Conservation (phyloP, 345 rosid genomes). For the Eucalyptus marginata region DNA sequence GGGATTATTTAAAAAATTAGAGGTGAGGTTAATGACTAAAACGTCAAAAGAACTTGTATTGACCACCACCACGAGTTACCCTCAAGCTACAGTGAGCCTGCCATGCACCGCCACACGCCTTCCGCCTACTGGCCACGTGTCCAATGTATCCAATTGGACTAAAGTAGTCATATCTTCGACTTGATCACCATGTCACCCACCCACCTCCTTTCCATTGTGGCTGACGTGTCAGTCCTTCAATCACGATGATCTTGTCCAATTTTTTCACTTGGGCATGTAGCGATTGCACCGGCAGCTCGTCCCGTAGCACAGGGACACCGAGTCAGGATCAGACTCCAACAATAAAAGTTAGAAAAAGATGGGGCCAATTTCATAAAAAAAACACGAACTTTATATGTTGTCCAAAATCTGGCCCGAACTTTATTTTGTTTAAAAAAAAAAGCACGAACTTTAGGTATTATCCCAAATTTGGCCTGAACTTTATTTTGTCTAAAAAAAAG, state of each 20-base stretch:
- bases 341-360: background rate
- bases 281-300: too few relatives aligned
- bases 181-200: background rate
- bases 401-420: too few relatives aligned
- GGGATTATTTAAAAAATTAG: background rate
- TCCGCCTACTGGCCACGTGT: background rate
- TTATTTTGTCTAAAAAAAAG: too few relatives aligned
- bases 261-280: background rate
- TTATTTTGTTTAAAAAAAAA: too few relatives aligned
- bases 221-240: background rate
- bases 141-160: background rate
- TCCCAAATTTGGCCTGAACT: too few relatives aligned
- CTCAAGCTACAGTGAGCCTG: background rate
- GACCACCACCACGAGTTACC: background rate
- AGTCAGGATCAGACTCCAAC: rapidly evolving
- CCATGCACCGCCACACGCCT: background rate
- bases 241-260: background rate
- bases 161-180: background rate
- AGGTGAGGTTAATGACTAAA: background rate
- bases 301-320: background rate
- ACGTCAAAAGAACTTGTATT: background rate
- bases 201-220: background rate
- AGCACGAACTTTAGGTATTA: too few relatives aligned
- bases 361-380: too few relatives aligned
- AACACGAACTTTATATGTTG: too few relatives aligned